Base-by-base conservation (phyloP, 371 early-diverging fungal species). In the Mucor lusitanicus region DNA sequence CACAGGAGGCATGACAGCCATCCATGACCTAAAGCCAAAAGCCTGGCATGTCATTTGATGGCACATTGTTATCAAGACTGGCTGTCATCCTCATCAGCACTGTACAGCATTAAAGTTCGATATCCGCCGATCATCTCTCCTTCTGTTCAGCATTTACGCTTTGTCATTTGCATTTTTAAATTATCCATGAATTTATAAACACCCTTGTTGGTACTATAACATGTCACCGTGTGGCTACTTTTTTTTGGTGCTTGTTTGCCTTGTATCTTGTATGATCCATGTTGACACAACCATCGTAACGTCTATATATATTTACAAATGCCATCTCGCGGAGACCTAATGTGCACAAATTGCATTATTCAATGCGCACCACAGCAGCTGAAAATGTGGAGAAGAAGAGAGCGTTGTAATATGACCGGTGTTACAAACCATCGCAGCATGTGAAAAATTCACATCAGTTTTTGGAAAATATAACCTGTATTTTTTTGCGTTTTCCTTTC, bases 111-210 rank as follows among this genome's bases (percentile, higher is more conserved):
- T 25, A 53, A 53, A 53, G 9, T 53, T 53, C 5, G 53, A 53
- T 27, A 23, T 27, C 53, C 53, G 53, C 53, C 40, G 40, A 53
- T 53, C n/a, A 46, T 46, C 17, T 46, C 46, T 46, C 46, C 11
- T 21, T 21, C 46, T 46, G 46, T 8, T 9, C 11, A 53, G 53
- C 27, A 53, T 53, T 53, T 53, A 53, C 27, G 53, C 53, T 53
- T 53, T 53, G 53, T 53, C 53, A 53, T 53, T 53, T 53, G 53
- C 53, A 53, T 53, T 53, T 53, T 53, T 53, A 25, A 27, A 53
- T 53, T 53, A 53, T 27, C 53, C 53, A 53, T 15, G 53, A 25
- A 53, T 53, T 53, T 53, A 6, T 27, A 53, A 53, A 27, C 53
- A 53, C 25, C 53, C 23, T 27, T 27, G 27, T 27, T 53, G 53